phyloP scores from a whole-genome alignment of 495 filamentous ascomycete species.

The Penicillium diatomitis region DNA sequence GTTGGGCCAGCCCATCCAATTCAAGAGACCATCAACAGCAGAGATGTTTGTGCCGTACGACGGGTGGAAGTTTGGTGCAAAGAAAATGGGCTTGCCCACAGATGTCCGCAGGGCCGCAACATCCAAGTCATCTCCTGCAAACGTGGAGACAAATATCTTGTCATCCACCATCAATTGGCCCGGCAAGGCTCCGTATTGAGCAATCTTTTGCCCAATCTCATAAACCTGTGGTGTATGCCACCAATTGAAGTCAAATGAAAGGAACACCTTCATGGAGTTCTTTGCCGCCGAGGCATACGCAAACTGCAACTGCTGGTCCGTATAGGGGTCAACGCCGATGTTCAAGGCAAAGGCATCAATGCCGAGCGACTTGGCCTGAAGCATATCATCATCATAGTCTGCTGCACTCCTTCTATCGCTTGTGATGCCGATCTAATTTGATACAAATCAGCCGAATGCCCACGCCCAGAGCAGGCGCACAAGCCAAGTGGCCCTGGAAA shows the following conservation, averaged over 20 bases:
- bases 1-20: conserved; percentile 52
- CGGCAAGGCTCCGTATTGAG: conserved; percentile 35
- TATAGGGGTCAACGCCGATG: conserved; percentile 44
- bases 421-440: conserved; percentile 43
- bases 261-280: conserved; percentile 50
- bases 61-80: conserved; percentile 48
- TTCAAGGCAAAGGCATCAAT: conserved; percentile 56
- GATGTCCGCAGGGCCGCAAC: conserved; percentile 32
- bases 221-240: conserved; percentile 34
- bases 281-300: conserved; percentile 49
- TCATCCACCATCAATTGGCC: conserved; percentile 47
- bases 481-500: too few relatives aligned
- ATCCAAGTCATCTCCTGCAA: conserved; percentile 44
- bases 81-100: conserved; percentile 41
- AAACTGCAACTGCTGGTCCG: conserved; percentile 41
- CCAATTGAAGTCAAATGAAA: conserved; percentile 55
- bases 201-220: conserved; percentile 39
- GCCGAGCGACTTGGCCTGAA: conserved; percentile 40
- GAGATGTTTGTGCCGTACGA: conserved; percentile 22
- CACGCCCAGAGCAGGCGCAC: too few relatives aligned
- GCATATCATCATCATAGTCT: conserved; percentile 51
- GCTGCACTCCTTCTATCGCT: conserved; percentile 36
- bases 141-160: conserved; percentile 48
- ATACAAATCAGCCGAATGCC: too few relatives aligned
- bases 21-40: conserved; percentile 42